Percentiles rank a stretch among this genome's conserved stretches.
Conservation (phyloP, 1,284 basidiomycete genomes). For the Ustilago shanxiensis region DNA sequence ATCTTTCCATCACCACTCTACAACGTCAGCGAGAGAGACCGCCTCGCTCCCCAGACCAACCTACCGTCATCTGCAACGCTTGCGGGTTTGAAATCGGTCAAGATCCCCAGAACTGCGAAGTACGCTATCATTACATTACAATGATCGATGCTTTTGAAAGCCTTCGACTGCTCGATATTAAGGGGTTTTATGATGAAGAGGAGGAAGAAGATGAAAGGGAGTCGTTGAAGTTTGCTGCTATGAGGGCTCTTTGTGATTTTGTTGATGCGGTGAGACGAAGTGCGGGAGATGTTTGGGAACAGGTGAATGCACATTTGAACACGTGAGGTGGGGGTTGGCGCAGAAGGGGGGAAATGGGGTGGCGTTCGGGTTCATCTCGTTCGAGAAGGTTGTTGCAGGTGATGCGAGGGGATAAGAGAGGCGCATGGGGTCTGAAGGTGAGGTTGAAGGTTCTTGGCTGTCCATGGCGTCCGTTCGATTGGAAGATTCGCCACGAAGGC, state of each 20-base stretch:
- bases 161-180: neutral
- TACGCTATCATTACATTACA: neutral
- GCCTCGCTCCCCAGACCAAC: neutral
- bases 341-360: neutral
- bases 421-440: neutral
- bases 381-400: neutral
- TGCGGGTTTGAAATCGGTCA: neutral
- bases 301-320: neutral
- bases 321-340: neutral
- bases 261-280: neutral
- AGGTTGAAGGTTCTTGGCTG: neutral
- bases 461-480: too few relatives aligned
- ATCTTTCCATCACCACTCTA: neutral
- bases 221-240: neutral
- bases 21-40: too few relatives aligned
- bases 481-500: too few relatives aligned
- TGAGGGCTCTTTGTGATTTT: neutral
- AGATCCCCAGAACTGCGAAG: neutral
- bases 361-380: neutral
- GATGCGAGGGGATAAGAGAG: neutral
- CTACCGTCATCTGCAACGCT: neutral
- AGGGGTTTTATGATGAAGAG: neutral
- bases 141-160: neutral
- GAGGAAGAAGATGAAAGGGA: neutral
- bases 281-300: neutral